Evolutionary conservation across 352 stramenopile species (phyloP).

Genomic region (Globisporangium paroecandrum): DNA sequence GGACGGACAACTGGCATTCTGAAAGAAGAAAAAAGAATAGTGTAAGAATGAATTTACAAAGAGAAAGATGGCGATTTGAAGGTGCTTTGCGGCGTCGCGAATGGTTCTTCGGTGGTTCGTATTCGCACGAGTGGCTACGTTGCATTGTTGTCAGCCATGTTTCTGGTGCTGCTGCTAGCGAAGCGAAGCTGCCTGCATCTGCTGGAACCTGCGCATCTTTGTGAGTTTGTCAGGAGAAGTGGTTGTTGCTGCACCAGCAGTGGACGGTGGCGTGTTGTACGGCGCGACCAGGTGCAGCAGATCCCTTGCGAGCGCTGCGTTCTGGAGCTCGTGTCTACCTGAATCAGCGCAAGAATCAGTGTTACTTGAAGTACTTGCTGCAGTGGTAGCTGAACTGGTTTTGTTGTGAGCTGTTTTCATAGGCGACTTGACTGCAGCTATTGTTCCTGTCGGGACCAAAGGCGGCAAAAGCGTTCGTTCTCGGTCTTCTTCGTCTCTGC

Average conservation of each 20-base stretch:
- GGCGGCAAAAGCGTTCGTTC: constrained; percentile 20
- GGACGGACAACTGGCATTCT: neutral
- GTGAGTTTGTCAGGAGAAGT: constrained; percentile 20
- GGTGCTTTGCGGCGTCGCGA: neutral
- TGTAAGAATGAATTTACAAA: constrained; percentile 16
- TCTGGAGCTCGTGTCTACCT: constrained; percentile 31
- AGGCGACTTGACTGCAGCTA: neutral
- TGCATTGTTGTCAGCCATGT: neutral
- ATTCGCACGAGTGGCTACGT: neutral
- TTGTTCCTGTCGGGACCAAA: constrained; percentile 9
- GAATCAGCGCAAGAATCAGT: neutral
- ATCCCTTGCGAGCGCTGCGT: constrained; percentile 45
- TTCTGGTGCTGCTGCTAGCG: constrained; percentile 6
- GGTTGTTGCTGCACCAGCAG: neutral
- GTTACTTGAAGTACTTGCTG: neutral
- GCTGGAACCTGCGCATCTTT: constrained; percentile 17
- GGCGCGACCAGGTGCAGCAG: constrained; percentile 57
- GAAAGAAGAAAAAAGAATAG: neutral
- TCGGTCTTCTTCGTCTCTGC: constrained; percentile 20
- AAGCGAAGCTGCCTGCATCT: constrained; percentile 13
- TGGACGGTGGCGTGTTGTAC: constrained; percentile 29
- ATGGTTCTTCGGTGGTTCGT: neutral
- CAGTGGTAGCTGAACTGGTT: neutral
- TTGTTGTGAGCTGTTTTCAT: constrained; percentile 7
- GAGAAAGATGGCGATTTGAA: neutral